phyloP scores from a whole-genome alignment of 2,329 filamentous ascomycete genomes.

The Talaromyces sp. region DNA sequence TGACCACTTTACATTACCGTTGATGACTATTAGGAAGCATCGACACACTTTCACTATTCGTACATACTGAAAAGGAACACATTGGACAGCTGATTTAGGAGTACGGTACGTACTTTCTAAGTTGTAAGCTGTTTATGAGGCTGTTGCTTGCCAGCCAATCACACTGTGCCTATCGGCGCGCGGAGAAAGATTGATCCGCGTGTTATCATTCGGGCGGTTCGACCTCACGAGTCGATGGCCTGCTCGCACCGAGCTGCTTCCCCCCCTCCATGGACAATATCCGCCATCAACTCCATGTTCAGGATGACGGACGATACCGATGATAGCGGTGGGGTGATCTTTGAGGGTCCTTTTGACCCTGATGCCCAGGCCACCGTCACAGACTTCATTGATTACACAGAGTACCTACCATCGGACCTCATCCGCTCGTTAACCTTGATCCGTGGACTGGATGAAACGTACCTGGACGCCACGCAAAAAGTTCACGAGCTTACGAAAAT shows the following conservation, averaged over 20 bases:
- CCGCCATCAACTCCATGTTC: conserved; percentile 7
- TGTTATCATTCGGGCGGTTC: conserved; percentile 9
- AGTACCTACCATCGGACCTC: conserved; percentile 66
- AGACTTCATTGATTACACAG: conserved; percentile 68
- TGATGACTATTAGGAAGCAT: not conserved
- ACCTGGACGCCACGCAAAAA: conserved; percentile 41
- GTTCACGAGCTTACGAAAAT: conserved; percentile 45
- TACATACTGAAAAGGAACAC: not conserved
- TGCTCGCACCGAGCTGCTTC: not conserved
- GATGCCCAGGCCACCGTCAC: conserved; percentile 66
- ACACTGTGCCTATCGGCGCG: conserved; percentile 1
- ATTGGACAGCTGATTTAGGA: not conserved
- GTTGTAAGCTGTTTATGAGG: not conserved
- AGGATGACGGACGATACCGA: conserved; percentile 44
- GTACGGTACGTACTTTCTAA: not conserved
- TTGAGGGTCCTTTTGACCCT: conserved; percentile 57
- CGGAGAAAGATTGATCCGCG: conserved; percentile 37
- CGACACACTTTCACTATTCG: not conserved
- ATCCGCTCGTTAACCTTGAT: conserved; percentile 64
- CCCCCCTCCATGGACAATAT: not conserved
- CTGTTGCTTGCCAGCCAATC: not conserved
- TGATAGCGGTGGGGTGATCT: conserved; percentile 43
- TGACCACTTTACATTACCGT: not conserved
- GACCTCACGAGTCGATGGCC: conserved; percentile 4
- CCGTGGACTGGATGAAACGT: conserved; percentile 49